Evolutionary conservation across 2,329 filamentous ascomycete genomes (phyloP), one percentile per base, ranked within the genome.

Genomic region (Neocatenulostroma microsporum): DNA sequence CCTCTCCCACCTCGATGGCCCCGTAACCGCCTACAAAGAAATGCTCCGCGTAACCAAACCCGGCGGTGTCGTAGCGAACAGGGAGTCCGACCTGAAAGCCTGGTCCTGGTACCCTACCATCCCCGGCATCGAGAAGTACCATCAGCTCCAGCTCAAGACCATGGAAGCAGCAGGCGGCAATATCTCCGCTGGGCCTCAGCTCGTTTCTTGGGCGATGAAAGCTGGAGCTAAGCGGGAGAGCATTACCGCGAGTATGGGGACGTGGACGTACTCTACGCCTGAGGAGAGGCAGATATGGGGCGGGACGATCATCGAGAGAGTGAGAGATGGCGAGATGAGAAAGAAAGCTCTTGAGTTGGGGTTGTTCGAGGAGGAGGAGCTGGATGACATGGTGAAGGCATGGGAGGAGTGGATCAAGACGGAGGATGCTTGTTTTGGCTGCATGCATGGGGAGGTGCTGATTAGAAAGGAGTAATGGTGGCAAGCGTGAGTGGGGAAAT

Each of bases 31-130:
- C 3, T 53, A 78, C 40, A 55, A 58, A 15, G 71, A 75, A 47
- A 73, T 79, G 70, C 62, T 66, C 10, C 64, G 70, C 0, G 70
- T 79, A 2, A 57, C 63, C 15, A 74, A 72, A 47, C 54, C 57
- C 5, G 70, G 69, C 3, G 75, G 74, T 2, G 58, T 78, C 4
- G 55, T 80, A 14, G 73, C 71, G 1, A 53, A 56, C 2, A 56
- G 68, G 0, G 70, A 73, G 37, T 34, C 40, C 21, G 56, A 59
- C 35, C 49, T 61, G 20, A 58, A 61, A 2, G 59, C 57, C 21
- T 64, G 59, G 56, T 35, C 23, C 32, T 45, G 44, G 14, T 62
- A 61, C 21, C 65, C 64, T 1, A 54, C 60, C 10, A 48, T 56
- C 8, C 41, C 47, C 0, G 56, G 50, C 2, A 49, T 68, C 47